phyloP scores from a whole-genome alignment of 2,329 filamentous ascomycete species.

The Dothideomycetes sp. region DNA sequence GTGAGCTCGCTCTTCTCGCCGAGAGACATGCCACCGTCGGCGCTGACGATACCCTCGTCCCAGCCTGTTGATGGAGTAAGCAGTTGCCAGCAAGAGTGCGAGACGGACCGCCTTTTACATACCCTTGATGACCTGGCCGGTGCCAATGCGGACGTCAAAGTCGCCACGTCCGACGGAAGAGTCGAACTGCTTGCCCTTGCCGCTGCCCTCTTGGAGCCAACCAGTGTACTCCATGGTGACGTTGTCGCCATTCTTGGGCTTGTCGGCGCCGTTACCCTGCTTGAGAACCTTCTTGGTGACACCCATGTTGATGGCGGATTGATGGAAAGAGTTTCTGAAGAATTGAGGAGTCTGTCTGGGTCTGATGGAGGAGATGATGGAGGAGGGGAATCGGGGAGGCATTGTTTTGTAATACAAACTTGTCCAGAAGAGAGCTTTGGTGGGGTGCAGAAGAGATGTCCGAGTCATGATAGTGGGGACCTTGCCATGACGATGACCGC shows the following conservation, averaged over 20 bases:
- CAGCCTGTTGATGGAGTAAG: conserved; percentile 30
- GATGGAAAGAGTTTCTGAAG: conserved; percentile 8
- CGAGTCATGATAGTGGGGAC: too few relatives aligned
- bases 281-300: conserved; percentile 59
- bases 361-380: conserved; percentile 8
- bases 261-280: conserved; percentile 52
- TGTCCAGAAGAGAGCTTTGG: not conserved
- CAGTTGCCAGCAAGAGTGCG: too few relatives aligned
- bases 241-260: conserved; percentile 56
- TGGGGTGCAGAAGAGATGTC: not conserved
- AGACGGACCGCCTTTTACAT: conserved; percentile 25
- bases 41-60: conserved; percentile 58
- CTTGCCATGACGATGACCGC: too few relatives aligned
- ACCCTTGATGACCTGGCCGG: conserved; percentile 82
- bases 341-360: conserved; percentile 12
- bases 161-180: conserved; percentile 68
- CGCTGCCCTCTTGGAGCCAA: conserved; percentile 61
- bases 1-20: conserved; percentile 83
- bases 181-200: conserved; percentile 76
- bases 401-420: conserved; percentile 10
- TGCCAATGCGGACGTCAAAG: conserved; percentile 70
- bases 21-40: conserved; percentile 60
- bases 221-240: conserved; percentile 90
- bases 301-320: conserved; percentile 30
- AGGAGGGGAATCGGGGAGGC: conserved; percentile 7